phyloP scores from a whole-genome alignment of 2,329 filamentous ascomycete genomes.

The Hirsutella thompsonii region DNA sequence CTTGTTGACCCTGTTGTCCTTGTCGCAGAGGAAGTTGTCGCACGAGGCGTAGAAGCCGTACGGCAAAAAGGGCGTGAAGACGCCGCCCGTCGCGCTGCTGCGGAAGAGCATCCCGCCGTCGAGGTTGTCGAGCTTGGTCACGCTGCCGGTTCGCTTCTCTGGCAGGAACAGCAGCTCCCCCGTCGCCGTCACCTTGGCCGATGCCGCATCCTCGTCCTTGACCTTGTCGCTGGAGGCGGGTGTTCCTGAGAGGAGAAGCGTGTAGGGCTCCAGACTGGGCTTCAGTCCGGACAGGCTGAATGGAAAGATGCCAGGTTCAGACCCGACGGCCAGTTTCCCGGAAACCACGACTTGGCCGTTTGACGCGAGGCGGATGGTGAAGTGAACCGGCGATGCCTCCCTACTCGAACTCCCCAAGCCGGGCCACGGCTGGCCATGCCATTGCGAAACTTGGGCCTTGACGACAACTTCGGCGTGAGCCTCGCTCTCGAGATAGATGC shows the following conservation, averaged over 20 bases:
- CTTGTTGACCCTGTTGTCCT: constrained; percentile 18
- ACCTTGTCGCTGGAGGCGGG: constrained; percentile 16
- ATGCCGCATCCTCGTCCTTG: no score
- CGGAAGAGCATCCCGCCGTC: constrained; percentile 27
- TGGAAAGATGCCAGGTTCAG: constrained; percentile 16
- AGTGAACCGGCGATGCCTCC: constrained; percentile 15
- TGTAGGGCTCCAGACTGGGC: constrained; percentile 23
- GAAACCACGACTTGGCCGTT: constrained; percentile 18
- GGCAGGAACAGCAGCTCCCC: constrained; percentile 28
- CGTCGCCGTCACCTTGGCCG: constrained; percentile 20
- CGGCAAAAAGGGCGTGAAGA: constrained; percentile 27
- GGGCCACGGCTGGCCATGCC: constrained; percentile 23
- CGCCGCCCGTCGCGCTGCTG: constrained; percentile 18
- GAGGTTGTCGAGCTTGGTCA: constrained; percentile 31
- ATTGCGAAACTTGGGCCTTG: constrained; percentile 26
- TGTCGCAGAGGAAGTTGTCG: constrained; percentile 27
- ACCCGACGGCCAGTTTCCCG: constrained; percentile 19
- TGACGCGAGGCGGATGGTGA: constrained; percentile 22
- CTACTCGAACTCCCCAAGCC: constrained; percentile 10
- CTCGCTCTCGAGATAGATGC: constrained; percentile 30
- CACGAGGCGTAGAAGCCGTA: constrained; percentile 31
- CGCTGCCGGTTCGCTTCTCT: constrained; percentile 27
- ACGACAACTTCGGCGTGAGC: constrained; percentile 27
- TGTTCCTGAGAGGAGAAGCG: constrained; percentile 23
- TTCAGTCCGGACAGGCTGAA: constrained; percentile 23